Base-by-base conservation (phyloP, 148 eudicot species). In the Fagopyrum tataricum region DNA sequence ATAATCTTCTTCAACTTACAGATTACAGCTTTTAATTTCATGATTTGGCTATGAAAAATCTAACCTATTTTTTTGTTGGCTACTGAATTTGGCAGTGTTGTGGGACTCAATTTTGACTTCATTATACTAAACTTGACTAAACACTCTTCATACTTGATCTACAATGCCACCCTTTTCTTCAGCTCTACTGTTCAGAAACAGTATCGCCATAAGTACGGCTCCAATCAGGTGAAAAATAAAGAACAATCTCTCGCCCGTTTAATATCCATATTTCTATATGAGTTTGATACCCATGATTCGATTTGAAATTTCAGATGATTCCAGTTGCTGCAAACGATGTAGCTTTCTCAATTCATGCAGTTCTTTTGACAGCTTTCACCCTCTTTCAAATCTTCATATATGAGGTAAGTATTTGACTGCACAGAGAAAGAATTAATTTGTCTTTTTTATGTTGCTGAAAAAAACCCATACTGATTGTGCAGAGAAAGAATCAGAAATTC, bases 241-340 rank as follows among this genome's bases (percentile, higher is more conserved):
- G 37, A 31, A 1, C 1, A 31, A 31, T 31, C 37, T 31, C 37
- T 31, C 37, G 37, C 37, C 37, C n/a, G n/a, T n/a, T n/a, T n/a
- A n/a, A n/a, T n/a, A n/a, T n/a, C n/a, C 37, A 31, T 31, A 31
- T 31, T 3, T 31, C 37, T 31, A 31, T 31, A 31, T 31, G 37
- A 31, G 37, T 9, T 51, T 70, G 20, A 47, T 37, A 56, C 62
- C 62, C 31, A 56, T 56, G 24, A 62, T 62, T 62, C 31, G 18
- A 14, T 37, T 37, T 31, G 68, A 37, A 64, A 15, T 20, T 76
- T 81, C 90, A 91, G 98, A 77, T 93, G 92, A 89, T 93, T 81
- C 98, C 98, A 2, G 98, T 93, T 46, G 97, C 95, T 74, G 86
- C 86, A 72, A 93, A 93, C 80, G 98, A 93, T 77, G 98, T 93